Evolutionary conservation across 2,329 filamentous ascomycete genomes (phyloP), one percentile per base, ranked within the genome.

Genomic region (Madurella mycetomatis): DNA sequence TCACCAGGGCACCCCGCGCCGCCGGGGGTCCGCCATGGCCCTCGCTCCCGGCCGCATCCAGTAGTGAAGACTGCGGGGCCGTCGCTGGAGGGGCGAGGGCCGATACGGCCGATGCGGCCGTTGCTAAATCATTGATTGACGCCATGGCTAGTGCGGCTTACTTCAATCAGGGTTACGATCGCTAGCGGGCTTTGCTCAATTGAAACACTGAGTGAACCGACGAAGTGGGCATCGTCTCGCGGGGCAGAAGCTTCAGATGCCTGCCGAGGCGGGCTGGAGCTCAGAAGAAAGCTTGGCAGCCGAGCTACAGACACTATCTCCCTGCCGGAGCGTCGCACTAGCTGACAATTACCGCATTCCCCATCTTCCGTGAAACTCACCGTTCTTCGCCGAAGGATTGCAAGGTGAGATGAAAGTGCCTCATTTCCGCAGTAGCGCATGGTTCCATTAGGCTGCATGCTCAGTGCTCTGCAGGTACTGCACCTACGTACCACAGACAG

Each of bases 1-100:
- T 87, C 50, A 96, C 82, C 32, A 96, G 81, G 12, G 85, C 83
- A 45, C 91, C 91, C 45, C 86, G 79, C 48, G 70, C 68, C 1
- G 64, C 56, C 47, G 43, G 18, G 40, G 44, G 39, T 52, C 52
- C 50, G 39, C 41, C 44, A 16, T 2, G 9, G 11, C 1, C 12
- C 5, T 32, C 46, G 18, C 18, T 32, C 25, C 17, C 9, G 40
- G 41, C 52, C 45, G 46, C 9, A 55, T 55, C 49, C 51, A 52
- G 42, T 46, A 50, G 48, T 13, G 55, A 19, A 34, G 45, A n/a
- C 31, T 43, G 49, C 41, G 49, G 52, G 42, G 54, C 41, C 47
- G 52, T 47, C 64, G 49, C 51, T 66, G 62, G 54, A 34, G 60
- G 57, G 64, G 63, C 46, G 64, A 66, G 49, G 62, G 69, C 70